These are phyloP conservation scores for Leucosporidium scottii DNA, from an alignment of 768 basidiomycete genomes.

Conservation along the genomic window DNA sequence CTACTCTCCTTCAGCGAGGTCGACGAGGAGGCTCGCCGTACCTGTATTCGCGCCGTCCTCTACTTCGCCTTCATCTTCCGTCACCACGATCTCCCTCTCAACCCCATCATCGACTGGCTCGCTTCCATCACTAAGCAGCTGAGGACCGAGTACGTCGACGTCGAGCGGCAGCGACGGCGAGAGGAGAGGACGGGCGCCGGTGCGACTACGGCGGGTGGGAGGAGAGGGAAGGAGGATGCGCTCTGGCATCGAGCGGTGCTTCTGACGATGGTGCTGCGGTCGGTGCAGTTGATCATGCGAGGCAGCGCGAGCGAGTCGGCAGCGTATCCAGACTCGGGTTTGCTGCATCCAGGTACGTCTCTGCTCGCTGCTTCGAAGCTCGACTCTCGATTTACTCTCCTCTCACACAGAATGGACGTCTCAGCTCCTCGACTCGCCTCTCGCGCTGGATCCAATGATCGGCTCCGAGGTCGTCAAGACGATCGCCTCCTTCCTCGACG, in stretches of 20 bases:
- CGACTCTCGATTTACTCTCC: no score
- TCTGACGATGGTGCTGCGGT: slow-evolving; percentile 51
- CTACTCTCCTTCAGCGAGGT: slow-evolving; percentile 64
- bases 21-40: slow-evolving; percentile 57
- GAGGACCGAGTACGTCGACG: slow-evolving; percentile 51
- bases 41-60: slow-evolving; percentile 68
- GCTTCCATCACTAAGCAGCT: slow-evolving; percentile 55
- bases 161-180: slow-evolving; percentile 30
- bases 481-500: slow-evolving; percentile 57
- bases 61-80: slow-evolving; percentile 60
- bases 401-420: slow-evolving; percentile 50
- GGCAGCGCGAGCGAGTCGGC: slow-evolving; percentile 28
- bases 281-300: slow-evolving; percentile 52
- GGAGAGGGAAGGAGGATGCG: slow-evolving; percentile 1
- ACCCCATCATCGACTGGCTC: slow-evolving; percentile 58
- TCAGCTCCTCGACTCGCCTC: slow-evolving; percentile 48
- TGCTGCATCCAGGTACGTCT: slow-evolving; percentile 51
- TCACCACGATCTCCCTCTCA: slow-evolving; percentile 51
- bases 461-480: slow-evolving; percentile 55
- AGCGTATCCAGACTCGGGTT: slow-evolving; percentile 56
- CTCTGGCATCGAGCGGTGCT: slow-evolving; percentile 42
- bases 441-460: slow-evolving; percentile 49
- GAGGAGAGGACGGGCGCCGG: slow-evolving; percentile 23
- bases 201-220: neutral
- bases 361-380: no score